Evolutionary conservation across 257 asterid genomes (phyloP).

Genomic region (Solanum pennellii): DNA sequence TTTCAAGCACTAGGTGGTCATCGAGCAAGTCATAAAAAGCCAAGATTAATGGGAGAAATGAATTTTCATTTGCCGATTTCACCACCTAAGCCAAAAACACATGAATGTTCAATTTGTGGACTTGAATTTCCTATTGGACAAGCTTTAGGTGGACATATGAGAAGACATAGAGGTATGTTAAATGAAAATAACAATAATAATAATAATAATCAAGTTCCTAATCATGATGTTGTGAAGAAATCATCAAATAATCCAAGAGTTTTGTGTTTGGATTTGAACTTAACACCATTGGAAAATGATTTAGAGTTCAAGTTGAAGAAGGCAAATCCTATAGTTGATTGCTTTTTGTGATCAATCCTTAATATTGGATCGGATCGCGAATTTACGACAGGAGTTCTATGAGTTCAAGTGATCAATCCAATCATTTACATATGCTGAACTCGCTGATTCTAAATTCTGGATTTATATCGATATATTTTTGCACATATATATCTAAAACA

Average conservation of each 20-base stretch:
- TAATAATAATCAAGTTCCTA: slow-evolving; percentile 3
- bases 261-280: slow-evolving; percentile 48
- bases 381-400: neutral
- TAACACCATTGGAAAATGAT: slow-evolving; percentile 47
- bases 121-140: slow-evolving; percentile 8
- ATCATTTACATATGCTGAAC: neutral
- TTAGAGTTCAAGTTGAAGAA: slow-evolving; percentile 29
- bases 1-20: slow-evolving; percentile 82
- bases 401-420: neutral
- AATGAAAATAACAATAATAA: neutral
- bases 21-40: slow-evolving; percentile 71
- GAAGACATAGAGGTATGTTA: slow-evolving; percentile 37
- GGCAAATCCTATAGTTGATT: slow-evolving; percentile 11
- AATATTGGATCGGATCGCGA: neutral
- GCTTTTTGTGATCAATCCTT: neutral
- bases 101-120: slow-evolving; percentile 55
- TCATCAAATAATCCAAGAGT: slow-evolving; percentile 32
- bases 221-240: slow-evolving; percentile 31
- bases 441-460: neutral
- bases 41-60: slow-evolving; percentile 20
- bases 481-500: neutral
- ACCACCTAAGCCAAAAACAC: slow-evolving; percentile 49
- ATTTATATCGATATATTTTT: neutral
- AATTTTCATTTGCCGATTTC: slow-evolving; percentile 1
- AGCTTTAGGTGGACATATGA: slow-evolving; percentile 68